These are phyloP conservation scores for Zygnema circumcarinatum DNA, from an alignment of 139 green algal species.

Conservation along the genomic window DNA sequence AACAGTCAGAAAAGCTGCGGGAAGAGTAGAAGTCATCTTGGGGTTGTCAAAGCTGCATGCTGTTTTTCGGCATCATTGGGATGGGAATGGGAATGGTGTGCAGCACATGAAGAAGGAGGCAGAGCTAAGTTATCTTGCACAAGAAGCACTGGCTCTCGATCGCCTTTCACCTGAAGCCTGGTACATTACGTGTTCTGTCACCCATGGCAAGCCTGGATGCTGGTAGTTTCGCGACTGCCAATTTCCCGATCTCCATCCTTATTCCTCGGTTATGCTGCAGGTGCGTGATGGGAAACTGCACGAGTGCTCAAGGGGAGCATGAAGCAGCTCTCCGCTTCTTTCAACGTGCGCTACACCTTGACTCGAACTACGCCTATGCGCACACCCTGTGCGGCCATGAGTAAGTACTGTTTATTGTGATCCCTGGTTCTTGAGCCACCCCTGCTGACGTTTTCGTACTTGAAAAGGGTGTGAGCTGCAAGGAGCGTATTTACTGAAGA, in stretches of 20 bases:
- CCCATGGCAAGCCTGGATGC: too few species aligned
- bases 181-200: conserved; percentile 57
- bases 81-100: neutral
- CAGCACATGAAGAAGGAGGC: conserved; percentile 85
- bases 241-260: too few species aligned
- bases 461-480: too few species aligned
- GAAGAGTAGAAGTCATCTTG: too few species aligned
- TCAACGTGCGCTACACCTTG: conserved; percentile 83
- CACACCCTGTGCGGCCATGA: conserved; percentile 93
- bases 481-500: too few species aligned
- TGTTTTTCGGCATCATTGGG: neutral
- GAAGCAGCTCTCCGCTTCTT: conserved; percentile 87
- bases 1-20: too few species aligned
- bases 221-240: neutral
- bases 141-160: conserved; percentile 81
- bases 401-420: conserved; percentile 49
- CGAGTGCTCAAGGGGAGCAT: conserved; percentile 90
- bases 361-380: conserved; percentile 83
- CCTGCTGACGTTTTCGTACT: too few species aligned
- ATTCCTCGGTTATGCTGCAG: too few species aligned
- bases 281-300: conserved; percentile 92
- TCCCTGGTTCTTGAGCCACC: too few species aligned
- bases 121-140: conserved; percentile 87
- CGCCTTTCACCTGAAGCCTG: conserved; percentile 80
- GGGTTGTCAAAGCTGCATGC: too few species aligned